These are phyloP conservation scores for Boletus eberwhitei DNA, from an alignment of 768 basidiomycete species.

Conservation along the genomic window DNA sequence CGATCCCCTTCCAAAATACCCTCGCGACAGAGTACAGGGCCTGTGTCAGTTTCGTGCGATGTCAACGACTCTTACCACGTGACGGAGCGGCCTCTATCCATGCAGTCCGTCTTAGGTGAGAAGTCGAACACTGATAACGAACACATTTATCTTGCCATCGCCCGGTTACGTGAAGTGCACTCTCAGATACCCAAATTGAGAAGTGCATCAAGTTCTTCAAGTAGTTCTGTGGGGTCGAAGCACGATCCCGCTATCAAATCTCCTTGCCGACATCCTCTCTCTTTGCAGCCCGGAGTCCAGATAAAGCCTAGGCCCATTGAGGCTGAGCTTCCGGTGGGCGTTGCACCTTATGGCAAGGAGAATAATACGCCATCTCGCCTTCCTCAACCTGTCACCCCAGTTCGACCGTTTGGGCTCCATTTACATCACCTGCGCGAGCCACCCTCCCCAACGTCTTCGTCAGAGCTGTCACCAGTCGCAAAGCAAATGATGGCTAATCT, in stretches of 20 bases:
- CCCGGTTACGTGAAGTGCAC: slow-evolving; percentile 11
- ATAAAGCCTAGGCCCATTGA: neutral
- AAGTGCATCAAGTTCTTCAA: slow-evolving; percentile 26
- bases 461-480: slow-evolving; percentile 69
- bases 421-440: slow-evolving; percentile 25
- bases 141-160: neutral
- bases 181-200: slow-evolving; percentile 33
- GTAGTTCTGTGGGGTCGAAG: slow-evolving; percentile 18
- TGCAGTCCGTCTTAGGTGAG: slow-evolving; percentile 8
- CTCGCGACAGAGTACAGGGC: slow-evolving; percentile 29
- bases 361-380: slow-evolving; percentile 26
- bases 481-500: slow-evolving; percentile 66
- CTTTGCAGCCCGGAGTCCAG: slow-evolving; percentile 3
- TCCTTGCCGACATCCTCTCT: neutral
- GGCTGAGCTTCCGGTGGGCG: neutral
- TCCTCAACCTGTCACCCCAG: slow-evolving; percentile 43
- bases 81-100: neutral
- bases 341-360: slow-evolving; percentile 17
- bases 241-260: slow-evolving; percentile 1
- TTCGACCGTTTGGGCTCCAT: slow-evolving; percentile 40
- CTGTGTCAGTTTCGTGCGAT: slow-evolving; percentile 5
- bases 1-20: slow-evolving; percentile 35
- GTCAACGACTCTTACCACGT: neutral
- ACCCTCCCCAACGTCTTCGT: slow-evolving; percentile 67
- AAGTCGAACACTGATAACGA: slow-evolving; percentile 15